phyloP scores from a whole-genome alignment of 2,329 filamentous ascomycete genomes.

The Pseudocercospora ulei region DNA sequence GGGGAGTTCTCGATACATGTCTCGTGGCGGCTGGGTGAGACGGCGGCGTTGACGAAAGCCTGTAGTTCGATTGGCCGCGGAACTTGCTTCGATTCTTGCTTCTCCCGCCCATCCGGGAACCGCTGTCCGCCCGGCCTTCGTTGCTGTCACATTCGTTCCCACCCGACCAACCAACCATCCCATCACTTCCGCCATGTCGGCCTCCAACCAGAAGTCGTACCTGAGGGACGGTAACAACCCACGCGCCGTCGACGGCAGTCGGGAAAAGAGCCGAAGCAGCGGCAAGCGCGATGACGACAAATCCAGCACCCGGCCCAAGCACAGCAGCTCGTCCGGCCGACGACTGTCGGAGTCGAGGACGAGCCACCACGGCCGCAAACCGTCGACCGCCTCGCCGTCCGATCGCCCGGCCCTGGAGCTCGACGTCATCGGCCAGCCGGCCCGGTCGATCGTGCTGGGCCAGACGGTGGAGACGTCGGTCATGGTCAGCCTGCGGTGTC shows the following conservation, averaged over 20 bases:
- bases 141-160: conserved; percentile 10
- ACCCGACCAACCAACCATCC: conserved; percentile 9
- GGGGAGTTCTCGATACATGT: conserved; percentile 1
- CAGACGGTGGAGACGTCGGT: conserved; percentile 29
- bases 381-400: conserved; percentile 16
- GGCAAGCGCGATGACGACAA: conserved; percentile 24
- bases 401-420: conserved; percentile 29
- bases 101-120: conserved; percentile 15
- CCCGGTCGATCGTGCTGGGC: conserved; percentile 24
- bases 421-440: conserved; percentile 31
- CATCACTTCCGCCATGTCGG: conserved; percentile 21
- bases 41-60: conserved; percentile 12
- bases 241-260: conserved; percentile 26
- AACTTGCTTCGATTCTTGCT: conserved; percentile 3
- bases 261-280: conserved; percentile 21
- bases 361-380: conserved; percentile 23
- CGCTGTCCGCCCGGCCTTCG: conserved; percentile 9
- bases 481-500: conserved; percentile 28
- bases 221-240: conserved; percentile 28
- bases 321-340: conserved; percentile 15
- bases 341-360: conserved; percentile 27
- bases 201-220: conserved; percentile 25
- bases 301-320: conserved; percentile 19
- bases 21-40: conserved; percentile 14
- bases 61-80: conserved; percentile 13